Base-by-base conservation (phyloP, 2,329 filamentous ascomycete species). In the Coniella lustricola region DNA sequence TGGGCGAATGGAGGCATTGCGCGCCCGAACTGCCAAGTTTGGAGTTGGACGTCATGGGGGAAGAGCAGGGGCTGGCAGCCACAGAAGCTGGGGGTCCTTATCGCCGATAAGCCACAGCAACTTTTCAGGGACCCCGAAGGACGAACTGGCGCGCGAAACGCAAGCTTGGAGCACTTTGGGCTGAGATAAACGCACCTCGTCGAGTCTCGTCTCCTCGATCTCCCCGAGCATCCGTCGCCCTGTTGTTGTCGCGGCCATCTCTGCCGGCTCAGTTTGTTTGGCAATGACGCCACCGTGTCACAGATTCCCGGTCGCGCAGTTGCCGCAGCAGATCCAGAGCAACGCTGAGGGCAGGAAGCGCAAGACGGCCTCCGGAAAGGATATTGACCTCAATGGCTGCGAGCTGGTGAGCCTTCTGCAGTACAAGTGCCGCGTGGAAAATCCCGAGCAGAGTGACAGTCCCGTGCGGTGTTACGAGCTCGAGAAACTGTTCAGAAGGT, bases 401-500 rank as follows among this genome's bases (percentile, higher is more conserved):
- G 71, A 77, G 59, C 67, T 83, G 49, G 61, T 80, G 49, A 68
- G 72, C 57, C 72, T 84, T 69, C 57, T 79, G 61, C 80, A 84
- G 66, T 83, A 81, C 63, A 70, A 75, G 36, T 84, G 81, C 61
- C 63, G 71, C 53, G 73, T 83, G 37, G 67, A 74, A 55, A 60
- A 70, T 33, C 74, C 77, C 13, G 64, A 69, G 40, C 59, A 62
- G 32, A 61, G 57, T 44, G 62, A 75, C 50, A 75, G 75, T 48
- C 62, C 68, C 0, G 74, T 81, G 38, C 64, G 65, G 50, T 84
- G 81, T 61, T 76, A 69, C 65, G 74, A 77, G 9, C 69, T 84
- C 35, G 71, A 76, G 60, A 72, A 80, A 50, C 68, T 79, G 60
- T 84, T 83, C 60, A 71, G 81, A 52, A 72, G 70, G 81, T 83